Percentiles rank a stretch among this genome's conserved stretches.
phyloP scores from a whole-genome alignment of 1,284 basidiomycete species.

The Rhizopogon parksii region DNA sequence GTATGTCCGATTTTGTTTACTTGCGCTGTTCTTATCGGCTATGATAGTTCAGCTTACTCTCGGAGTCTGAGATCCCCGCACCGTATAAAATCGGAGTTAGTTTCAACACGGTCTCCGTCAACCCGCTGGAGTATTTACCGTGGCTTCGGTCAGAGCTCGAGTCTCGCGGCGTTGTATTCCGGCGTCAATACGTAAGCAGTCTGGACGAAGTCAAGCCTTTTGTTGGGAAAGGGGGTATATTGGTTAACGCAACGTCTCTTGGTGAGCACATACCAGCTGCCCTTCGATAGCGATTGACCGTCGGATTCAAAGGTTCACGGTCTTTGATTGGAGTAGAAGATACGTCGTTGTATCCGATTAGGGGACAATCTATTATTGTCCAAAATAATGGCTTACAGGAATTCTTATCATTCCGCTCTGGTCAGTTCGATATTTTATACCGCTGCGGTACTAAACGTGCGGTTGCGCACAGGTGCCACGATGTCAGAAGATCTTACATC shows the following conservation, averaged over 20 bases:
- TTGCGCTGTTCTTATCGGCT: neutral
- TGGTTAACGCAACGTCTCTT: slow-evolving; percentile 44
- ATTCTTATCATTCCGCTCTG: slow-evolving; percentile 21
- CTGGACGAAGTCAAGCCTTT: slow-evolving; percentile 36
- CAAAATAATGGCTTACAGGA: slow-evolving; percentile 42
- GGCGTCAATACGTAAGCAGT: slow-evolving; percentile 26
- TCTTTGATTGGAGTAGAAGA: slow-evolving; percentile 60
- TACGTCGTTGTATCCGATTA: slow-evolving; percentile 48
- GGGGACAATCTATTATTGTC: slow-evolving; percentile 63
- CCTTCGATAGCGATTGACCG: neutral
- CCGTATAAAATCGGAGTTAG: slow-evolving; percentile 32
- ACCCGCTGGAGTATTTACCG: slow-evolving; percentile 42
- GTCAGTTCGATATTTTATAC: slow-evolving; percentile 10
- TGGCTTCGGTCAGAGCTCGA: slow-evolving; percentile 40
- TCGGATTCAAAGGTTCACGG: slow-evolving; percentile 36
- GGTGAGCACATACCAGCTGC: slow-evolving; percentile 27
- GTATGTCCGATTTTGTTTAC: slow-evolving; percentile 29
- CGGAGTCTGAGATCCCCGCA: slow-evolving; percentile 29
- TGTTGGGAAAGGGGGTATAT: slow-evolving; percentile 29
- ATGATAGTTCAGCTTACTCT: slow-evolving; percentile 35
- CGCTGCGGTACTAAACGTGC: neutral
- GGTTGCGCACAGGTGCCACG: neutral
- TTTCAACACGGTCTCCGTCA: slow-evolving; percentile 42
- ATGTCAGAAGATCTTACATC: slow-evolving; percentile 32
- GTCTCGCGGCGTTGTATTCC: slow-evolving; percentile 28